A percentile compares a stretch with the other conserved stretches of the same genome.
These are phyloP conservation scores for Globisporangium splendens DNA, from an alignment of 352 stramenopile genomes.

Conservation along the genomic window DNA sequence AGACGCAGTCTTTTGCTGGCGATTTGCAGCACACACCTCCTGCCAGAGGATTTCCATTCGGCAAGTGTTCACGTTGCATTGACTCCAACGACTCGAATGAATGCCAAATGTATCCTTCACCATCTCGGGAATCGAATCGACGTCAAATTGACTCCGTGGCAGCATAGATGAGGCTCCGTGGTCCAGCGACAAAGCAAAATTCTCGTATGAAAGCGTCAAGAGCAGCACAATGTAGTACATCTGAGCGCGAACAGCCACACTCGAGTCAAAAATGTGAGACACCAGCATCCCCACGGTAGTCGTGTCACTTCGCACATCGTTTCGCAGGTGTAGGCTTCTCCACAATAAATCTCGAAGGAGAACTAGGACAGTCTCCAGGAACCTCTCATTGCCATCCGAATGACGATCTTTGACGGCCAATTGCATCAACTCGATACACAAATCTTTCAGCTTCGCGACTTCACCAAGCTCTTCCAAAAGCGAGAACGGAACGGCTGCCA, in stretches of 20 bases:
- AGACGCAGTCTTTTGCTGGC: not conserved
- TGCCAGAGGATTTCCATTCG: slow-evolving; percentile 15
- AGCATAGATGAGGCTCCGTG: not conserved
- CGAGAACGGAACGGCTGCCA: slow-evolving; percentile 10
- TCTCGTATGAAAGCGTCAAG: slow-evolving; percentile 50
- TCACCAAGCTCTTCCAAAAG: slow-evolving; percentile 17
- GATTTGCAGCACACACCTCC: not conserved
- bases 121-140: slow-evolving; percentile 11
- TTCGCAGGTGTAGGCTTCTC: slow-evolving; percentile 32
- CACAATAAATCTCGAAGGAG: slow-evolving; percentile 42
- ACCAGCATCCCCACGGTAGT: slow-evolving; percentile 21
- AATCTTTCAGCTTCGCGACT: slow-evolving; percentile 10
- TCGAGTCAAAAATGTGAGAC: slow-evolving; percentile 39
- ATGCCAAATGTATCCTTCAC: slow-evolving; percentile 33
- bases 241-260: slow-evolving; percentile 34
- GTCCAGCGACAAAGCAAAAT: slow-evolving; percentile 19
- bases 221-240: slow-evolving; percentile 63
- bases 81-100: slow-evolving; percentile 31
- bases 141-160: not conserved
- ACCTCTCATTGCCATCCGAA: not conserved
- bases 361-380: slow-evolving; percentile 23
- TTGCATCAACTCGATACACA: slow-evolving; percentile 9
- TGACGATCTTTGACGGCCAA: not conserved
- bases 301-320: slow-evolving; percentile 21
- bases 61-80: slow-evolving; percentile 26